Conservation (phyloP, 2,329 filamentous ascomycete species). For the Trichoderma arundinaceum region DNA sequence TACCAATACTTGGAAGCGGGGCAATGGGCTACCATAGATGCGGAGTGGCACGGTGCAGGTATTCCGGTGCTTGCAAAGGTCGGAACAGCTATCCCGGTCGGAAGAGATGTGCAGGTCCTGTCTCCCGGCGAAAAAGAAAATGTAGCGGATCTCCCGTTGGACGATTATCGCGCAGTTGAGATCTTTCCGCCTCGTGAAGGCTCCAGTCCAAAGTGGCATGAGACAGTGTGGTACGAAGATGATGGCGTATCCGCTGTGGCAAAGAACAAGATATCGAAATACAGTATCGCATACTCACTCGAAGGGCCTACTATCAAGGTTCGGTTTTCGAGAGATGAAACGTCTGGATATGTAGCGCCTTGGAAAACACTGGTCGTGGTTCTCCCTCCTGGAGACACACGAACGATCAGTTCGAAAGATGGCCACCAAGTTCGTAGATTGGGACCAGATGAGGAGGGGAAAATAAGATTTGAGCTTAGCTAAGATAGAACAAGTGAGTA, state of each 20-base stretch:
- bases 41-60: constrained; percentile 50
- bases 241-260: constrained; percentile 44
- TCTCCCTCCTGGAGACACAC: constrained; percentile 43
- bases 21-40: constrained; percentile 48
- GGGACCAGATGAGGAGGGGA: constrained; percentile 36
- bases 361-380: constrained; percentile 45
- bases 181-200: constrained; percentile 47
- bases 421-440: constrained; percentile 30
- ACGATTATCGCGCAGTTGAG: constrained; percentile 52
- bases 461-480: constrained; percentile 35
- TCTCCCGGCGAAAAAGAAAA: constrained; percentile 47
- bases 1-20: constrained; percentile 60
- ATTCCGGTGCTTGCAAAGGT: constrained; percentile 50
- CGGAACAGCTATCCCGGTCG: constrained; percentile 49
- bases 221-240: constrained; percentile 47
- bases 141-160: constrained; percentile 47
- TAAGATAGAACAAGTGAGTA: background rate
- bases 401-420: constrained; percentile 33
- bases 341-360: constrained; percentile 42
- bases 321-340: constrained; percentile 41
- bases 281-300: constrained; percentile 40
- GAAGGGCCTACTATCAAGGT: constrained; percentile 37
- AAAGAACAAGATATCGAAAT: constrained; percentile 44
- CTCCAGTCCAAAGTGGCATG: constrained; percentile 38
- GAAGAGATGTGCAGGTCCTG: constrained; percentile 46